These are phyloP conservation scores for Fistulinella staudtii DNA, from an alignment of 1,284 basidiomycete species.

Conservation along the genomic window DNA sequence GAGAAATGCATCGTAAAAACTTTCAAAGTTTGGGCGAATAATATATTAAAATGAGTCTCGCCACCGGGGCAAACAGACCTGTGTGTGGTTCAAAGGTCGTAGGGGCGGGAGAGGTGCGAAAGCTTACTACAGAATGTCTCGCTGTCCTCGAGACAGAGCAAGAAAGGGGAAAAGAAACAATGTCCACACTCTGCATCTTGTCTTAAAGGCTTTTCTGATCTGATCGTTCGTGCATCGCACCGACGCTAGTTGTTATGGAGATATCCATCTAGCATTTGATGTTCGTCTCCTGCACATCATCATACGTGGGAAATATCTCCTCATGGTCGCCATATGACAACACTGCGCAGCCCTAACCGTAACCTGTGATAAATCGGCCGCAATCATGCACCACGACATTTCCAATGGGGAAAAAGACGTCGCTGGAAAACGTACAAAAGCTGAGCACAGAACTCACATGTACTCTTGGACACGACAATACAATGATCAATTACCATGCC, in stretches of 20 bases:
- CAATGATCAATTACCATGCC: not conserved
- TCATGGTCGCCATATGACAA: too few species aligned
- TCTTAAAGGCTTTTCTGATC: slow-evolving; percentile 4
- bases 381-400: not conserved
- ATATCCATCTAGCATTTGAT: not conserved
- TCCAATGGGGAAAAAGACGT: not conserved
- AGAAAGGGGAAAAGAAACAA: not conserved
- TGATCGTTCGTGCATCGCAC: not conserved
- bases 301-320: not conserved
- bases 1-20: slow-evolving; percentile 2
- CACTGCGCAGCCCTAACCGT: too few species aligned
- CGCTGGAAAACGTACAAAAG: not conserved
- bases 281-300: not conserved
- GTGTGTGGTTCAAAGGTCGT: too few species aligned
- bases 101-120: too few species aligned
- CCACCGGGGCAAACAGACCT: slow-evolving; percentile 5
- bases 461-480: not conserved
- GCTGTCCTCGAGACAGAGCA: slow-evolving; percentile 4
- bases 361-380: not conserved
- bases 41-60: not conserved
- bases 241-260: not conserved
- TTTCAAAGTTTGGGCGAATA: slow-evolving; percentile 5
- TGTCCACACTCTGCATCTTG: not conserved
- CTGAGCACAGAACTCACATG: not conserved
- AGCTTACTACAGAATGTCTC: not conserved